These are phyloP conservation scores for Tephrocybe rancida DNA, from an alignment of 768 basidiomycete genomes.

Conservation along the genomic window DNA sequence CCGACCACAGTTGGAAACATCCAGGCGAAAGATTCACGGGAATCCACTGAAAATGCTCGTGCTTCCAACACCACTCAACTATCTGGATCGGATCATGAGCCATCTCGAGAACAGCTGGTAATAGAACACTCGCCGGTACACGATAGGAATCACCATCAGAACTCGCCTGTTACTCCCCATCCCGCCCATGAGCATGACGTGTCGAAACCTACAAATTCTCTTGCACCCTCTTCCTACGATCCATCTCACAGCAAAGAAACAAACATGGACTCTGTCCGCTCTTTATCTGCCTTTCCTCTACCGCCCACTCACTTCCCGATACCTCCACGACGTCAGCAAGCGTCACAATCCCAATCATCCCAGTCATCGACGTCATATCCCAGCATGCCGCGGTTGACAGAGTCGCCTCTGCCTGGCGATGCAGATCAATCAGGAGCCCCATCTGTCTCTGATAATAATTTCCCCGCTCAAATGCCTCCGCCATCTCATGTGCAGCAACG, in stretches of 20 bases:
- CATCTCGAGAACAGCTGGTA: background rate
- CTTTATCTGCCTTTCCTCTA: slow-evolving; percentile 71
- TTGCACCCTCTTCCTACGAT: slow-evolving; percentile 34
- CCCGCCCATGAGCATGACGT: background rate
- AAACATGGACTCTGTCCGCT: slow-evolving; percentile 59
- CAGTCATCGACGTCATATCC: slow-evolving; percentile 24
- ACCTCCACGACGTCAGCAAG: slow-evolving; percentile 33
- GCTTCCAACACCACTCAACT: background rate
- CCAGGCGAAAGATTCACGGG: slow-evolving; percentile 1
- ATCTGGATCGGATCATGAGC: slow-evolving; percentile 15
- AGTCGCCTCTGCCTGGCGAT: slow-evolving; percentile 25
- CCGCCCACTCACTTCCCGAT: slow-evolving; percentile 76
- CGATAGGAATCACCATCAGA: background rate
- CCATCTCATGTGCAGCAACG: slow-evolving; percentile 1
- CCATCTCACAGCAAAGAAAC: slow-evolving; percentile 34
- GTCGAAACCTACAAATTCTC: background rate
- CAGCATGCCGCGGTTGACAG: slow-evolving; percentile 21
- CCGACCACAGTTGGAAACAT: slow-evolving; percentile 6
- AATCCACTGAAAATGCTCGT: background rate
- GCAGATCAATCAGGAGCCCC: background rate
- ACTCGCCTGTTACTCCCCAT: background rate
- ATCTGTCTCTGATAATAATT: background rate
- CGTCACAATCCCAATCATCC: slow-evolving; percentile 25
- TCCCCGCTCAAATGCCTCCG: background rate
- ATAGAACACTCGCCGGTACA: slow-evolving; percentile 2